Evolutionary conservation across 23 red algal genomes (phyloP), one percentile per base, ranked within the genome.

Genomic region (Rhodosorus marinus): DNA sequence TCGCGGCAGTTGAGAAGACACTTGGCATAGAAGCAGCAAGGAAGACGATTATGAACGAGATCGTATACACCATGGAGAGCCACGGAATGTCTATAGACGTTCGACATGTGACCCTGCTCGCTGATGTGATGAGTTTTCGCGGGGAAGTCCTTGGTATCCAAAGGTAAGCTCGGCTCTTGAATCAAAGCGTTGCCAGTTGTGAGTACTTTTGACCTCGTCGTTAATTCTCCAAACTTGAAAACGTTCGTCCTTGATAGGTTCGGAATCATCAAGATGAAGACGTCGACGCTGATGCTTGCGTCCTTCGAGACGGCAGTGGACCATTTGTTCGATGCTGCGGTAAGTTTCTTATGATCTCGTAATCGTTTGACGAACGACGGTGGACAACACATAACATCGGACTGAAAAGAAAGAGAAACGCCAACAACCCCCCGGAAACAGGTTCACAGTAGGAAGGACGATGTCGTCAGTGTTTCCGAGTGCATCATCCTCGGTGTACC

Each of bases 271-370:
- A 85, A 84, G 55, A 86, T 98, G 79, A 69, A 74, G 55, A 66
- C 78, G 0, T 83, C 76, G 38, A 83, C 90, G 19, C 61, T 98
- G 22, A 98, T 98, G 90, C 54, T 98, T 20, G 90, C 90, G 17
- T 77, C 68, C 47, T 98, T 98, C 47, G 90, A 98, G 66, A 98
- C 80, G 78, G 86, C 90, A 36, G 79, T 98, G 0, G 90, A 98
- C 38, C 90, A 98, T 57, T 66, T 98, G 17, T 98, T 98, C 57
- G 78, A 98, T 49, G 90, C 90, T 5, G 90, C 90, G n/a, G 66
- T n/a, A n/a, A n/a, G n/a, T n/a, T n/a, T n/a, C n/a, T n/a, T n/a
- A n/a, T n/a, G n/a, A n/a, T n/a, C n/a, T n/a, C n/a, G n/a, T n/a
- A n/a, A n/a, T n/a, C n/a, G n/a, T n/a, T n/a, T n/a, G n/a, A n/a